Percentiles rank a stretch among this genome's conserved stretches.
phyloP scores from a whole-genome alignment of 2,329 filamentous ascomycete species.

The Colletotrichum australisinense region DNA sequence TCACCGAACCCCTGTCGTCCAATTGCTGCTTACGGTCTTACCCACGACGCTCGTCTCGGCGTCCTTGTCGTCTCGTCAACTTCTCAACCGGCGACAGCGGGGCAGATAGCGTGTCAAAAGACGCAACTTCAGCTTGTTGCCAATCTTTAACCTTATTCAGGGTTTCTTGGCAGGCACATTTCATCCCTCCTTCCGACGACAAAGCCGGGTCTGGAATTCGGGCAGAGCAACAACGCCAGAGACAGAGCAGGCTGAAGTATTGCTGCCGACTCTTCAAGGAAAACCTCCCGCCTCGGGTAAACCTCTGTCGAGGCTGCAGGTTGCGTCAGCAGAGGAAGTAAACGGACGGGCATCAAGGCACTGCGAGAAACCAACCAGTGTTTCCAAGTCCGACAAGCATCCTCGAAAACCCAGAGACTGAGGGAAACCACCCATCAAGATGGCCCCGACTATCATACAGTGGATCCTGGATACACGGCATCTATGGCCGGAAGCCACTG shows the following conservation, averaged over 20 bases:
- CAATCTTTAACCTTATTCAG: slow-evolving; percentile 18
- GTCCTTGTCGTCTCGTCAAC: slow-evolving; percentile 4
- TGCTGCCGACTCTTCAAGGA: neutral
- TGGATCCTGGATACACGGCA: slow-evolving; percentile 72
- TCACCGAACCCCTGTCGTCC: slow-evolving; percentile 5
- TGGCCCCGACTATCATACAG: slow-evolving; percentile 59
- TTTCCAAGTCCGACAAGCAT: slow-evolving; percentile 2
- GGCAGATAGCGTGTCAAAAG: slow-evolving; percentile 11
- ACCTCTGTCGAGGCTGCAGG: neutral
- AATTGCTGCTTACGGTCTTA: slow-evolving; percentile 14
- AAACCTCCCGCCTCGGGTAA: neutral
- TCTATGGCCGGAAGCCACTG: slow-evolving; percentile 64
- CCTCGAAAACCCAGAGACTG: slow-evolving; percentile 7
- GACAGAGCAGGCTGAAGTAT: neutral
- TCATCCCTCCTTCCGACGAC: slow-evolving; percentile 20
- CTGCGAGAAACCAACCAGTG: neutral
- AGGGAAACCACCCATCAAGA: slow-evolving; percentile 15
- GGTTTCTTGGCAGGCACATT: slow-evolving; percentile 18
- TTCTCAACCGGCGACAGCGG: neutral
- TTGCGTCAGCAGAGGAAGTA: neutral
- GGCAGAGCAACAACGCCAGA: neutral
- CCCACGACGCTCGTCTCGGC: slow-evolving; percentile 15
- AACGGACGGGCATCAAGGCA: neutral
- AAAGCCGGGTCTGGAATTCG: neutral
- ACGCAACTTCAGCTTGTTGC: neutral